A percentile compares a stretch with the other conserved stretches of the same genome.
Conservation (phyloP, 108 stramenopile genomes). For the Fragilaria crotonensis region DNA sequence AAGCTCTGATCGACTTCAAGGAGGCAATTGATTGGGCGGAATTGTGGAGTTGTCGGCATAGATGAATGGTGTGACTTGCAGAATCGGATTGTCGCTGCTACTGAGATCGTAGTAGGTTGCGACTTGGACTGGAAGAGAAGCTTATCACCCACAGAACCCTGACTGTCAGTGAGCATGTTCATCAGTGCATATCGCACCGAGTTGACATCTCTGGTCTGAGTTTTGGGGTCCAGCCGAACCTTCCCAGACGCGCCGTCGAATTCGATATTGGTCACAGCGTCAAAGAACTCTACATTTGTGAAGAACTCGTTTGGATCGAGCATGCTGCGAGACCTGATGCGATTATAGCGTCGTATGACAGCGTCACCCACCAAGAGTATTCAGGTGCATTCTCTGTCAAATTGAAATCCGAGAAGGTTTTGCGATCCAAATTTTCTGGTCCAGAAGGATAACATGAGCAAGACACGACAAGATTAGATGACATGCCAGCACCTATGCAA, state of each 20-base stretch:
- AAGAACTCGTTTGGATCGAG: background rate
- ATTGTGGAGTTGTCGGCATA: slow-evolving; percentile 1
- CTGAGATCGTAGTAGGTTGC: background rate
- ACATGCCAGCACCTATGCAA: too few relatives aligned
- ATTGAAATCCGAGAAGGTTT: background rate
- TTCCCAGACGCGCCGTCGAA: background rate
- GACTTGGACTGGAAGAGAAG: background rate
- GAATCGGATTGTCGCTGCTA: background rate
- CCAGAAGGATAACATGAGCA: too few relatives aligned
- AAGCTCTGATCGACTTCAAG: background rate
- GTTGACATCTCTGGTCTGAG: background rate
- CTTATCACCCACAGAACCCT: background rate
- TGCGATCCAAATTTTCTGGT: background rate
- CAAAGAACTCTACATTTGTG: background rate
- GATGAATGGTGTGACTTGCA: background rate
- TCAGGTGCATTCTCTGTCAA: background rate
- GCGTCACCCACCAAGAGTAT: background rate
- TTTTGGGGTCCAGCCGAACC: background rate
- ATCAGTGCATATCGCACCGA: background rate
- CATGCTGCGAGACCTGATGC: background rate
- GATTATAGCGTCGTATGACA: background rate
- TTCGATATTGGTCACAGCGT: background rate
- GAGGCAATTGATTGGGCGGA: background rate
- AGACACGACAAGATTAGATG: too few relatives aligned
- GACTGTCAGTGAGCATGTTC: background rate